These are phyloP conservation scores for Chrysoporthe austroafricana DNA, from an alignment of 2,329 filamentous ascomycete genomes.

Conservation along the genomic window DNA sequence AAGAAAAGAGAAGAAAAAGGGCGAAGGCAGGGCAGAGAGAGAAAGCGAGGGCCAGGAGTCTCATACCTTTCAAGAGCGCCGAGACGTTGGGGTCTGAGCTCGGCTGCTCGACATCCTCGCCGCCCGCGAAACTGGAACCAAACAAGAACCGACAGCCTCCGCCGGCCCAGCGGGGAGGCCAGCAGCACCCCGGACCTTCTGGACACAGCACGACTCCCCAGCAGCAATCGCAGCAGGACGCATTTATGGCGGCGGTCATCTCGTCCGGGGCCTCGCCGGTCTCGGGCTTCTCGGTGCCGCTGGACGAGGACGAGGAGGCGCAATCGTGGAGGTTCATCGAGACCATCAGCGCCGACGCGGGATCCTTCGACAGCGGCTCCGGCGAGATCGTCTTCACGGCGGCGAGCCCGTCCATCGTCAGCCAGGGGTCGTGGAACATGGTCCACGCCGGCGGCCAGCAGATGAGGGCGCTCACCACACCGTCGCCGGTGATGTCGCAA, in stretches of 20 bases:
- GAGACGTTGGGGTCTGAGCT: not conserved
- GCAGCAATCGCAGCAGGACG: slow-evolving; percentile 1
- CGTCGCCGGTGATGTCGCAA: slow-evolving; percentile 44
- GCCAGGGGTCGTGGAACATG: slow-evolving; percentile 55
- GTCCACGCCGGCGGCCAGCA: slow-evolving; percentile 43
- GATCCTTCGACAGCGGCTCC: slow-evolving; percentile 15
- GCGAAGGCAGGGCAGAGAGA: not conserved
- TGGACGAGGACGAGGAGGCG: slow-evolving; percentile 39
- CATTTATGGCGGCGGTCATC: slow-evolving; percentile 39
- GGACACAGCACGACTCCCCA: not conserved
- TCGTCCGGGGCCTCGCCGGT: slow-evolving; percentile 37
- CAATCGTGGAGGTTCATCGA: slow-evolving; percentile 33
- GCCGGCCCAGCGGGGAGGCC: slow-evolving; percentile 9
- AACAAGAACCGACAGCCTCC: slow-evolving; percentile 11
- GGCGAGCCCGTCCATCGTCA: slow-evolving; percentile 55
- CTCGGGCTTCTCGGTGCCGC: slow-evolving; percentile 24
- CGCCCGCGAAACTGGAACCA: slow-evolving; percentile 16
- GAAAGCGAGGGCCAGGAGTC: not conserved
- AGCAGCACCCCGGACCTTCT: not conserved
- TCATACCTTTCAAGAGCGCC: not conserved
- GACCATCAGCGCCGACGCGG: slow-evolving; percentile 35
- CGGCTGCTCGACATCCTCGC: not conserved
- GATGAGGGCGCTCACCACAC: slow-evolving; percentile 28
- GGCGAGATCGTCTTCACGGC: slow-evolving; percentile 32
- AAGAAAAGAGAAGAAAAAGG: not conserved